Evolutionary conservation across 2,329 filamentous ascomycete species (phyloP), one percentile per base, ranked within the genome.

Genomic region (Fusarium tuaranense): DNA sequence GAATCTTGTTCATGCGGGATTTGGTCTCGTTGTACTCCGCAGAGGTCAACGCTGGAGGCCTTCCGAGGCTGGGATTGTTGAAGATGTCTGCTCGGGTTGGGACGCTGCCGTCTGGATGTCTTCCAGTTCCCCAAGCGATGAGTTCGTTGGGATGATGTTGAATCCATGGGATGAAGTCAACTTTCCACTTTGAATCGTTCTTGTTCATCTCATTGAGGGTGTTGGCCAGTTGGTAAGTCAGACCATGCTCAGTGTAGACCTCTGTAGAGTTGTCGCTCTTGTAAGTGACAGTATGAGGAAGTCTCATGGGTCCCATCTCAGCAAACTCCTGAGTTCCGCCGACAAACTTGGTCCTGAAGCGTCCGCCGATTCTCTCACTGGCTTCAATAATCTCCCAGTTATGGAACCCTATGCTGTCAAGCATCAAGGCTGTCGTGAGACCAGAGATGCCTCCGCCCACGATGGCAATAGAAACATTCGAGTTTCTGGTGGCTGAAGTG

Each of bases 381-480:
- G 89, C 88, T 79, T 93, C 92, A 20, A 91, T 84, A 65, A 93
- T 91, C 55, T 87, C 86, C 82, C 91, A 86, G 79, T 92, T 89
- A 39, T 86, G 85, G 63, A 93, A 84, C 5, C 91, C 91, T 3
- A 85, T 83, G 70, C 87, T 84, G 5, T 79, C 88, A 79, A 81
- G 87, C 83, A 81, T 80, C 9, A 90, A 82, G 68, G 84, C 87
- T 2, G 87, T 92, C 87, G 92, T 90, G 57, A 93, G 80, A 0
- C 91, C 91, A 2, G 89, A 84, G 87, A 93, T 92, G 8, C 91
- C 91, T 14, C 88, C 91, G 18, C 92, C 92, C 6, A 93, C 83
- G 57, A 93, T 93, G 62, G 87, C 91, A 70, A 93, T 86, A 1
- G 67, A 63, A 16, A 36, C 38, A 2, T 63, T 68, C 4, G 57